Conservation (phyloP, 192 early-diverging fungal genomes). For the Linnemannia elongata region DNA sequence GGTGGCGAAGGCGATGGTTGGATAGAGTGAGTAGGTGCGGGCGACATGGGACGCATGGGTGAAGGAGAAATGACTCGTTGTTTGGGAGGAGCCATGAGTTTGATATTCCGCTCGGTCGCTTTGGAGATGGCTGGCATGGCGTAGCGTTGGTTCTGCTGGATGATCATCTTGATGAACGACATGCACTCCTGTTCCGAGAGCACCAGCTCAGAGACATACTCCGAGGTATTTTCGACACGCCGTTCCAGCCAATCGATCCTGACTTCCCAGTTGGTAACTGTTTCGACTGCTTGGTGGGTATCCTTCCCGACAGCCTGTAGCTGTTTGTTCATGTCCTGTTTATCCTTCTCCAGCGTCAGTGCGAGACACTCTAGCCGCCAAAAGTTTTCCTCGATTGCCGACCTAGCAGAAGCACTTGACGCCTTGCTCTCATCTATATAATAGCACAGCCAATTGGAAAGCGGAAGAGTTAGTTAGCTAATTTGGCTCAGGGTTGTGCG, state of each 20-base stretch:
- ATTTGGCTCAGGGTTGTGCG: neutral
- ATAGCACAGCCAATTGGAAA: neutral
- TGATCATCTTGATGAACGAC: constrained; percentile 56
- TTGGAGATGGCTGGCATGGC: constrained; percentile 53
- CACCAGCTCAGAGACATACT: constrained; percentile 53
- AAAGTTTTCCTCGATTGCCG: constrained; percentile 54
- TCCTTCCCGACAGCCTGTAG: constrained; percentile 31
- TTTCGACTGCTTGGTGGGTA: constrained; percentile 25
- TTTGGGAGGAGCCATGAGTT: constrained; percentile 40
- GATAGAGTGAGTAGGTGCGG: neutral
- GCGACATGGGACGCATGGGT: neutral
- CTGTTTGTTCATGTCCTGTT: constrained; percentile 33
- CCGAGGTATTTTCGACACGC: constrained; percentile 42
- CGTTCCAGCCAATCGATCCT: constrained; percentile 48
- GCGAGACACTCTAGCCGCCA: constrained; percentile 52
- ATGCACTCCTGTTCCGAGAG: constrained; percentile 54
- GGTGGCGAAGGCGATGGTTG: neutral
- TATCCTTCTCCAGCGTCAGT: constrained; percentile 41
- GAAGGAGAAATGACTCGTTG: constrained; percentile 24
- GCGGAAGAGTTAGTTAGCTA: neutral
- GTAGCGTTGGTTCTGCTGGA: constrained; percentile 46
- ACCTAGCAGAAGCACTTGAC: constrained; percentile 35
- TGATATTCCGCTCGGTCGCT: constrained; percentile 46
- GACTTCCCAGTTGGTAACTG: constrained; percentile 53
- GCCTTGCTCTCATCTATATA: constrained; percentile 52